phyloP scores from a whole-genome alignment of 495 filamentous ascomycete species.

The Penicillium bovifimosum region DNA sequence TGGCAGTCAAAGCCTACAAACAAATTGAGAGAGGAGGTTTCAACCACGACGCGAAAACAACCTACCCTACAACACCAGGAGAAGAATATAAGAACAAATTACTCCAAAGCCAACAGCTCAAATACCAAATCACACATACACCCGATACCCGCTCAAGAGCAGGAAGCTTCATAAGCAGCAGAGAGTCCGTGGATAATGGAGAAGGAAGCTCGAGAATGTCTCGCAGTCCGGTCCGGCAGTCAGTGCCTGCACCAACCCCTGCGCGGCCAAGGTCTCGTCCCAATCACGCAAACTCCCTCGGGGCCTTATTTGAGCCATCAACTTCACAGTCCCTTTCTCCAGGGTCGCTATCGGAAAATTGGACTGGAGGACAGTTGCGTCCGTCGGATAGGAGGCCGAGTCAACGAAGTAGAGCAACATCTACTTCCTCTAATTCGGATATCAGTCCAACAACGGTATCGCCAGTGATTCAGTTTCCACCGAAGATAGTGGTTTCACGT shows the following conservation, averaged over 20 bases:
- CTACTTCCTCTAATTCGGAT: not conserved
- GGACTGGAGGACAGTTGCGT: not conserved
- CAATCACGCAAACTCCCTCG: constrained; percentile 11
- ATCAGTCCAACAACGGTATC: not conserved
- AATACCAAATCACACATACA: constrained; percentile 33
- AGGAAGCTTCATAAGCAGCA: constrained; percentile 15
- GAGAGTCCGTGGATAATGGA: constrained; percentile 11
- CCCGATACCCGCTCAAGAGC: constrained; percentile 19
- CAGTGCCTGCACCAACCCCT: constrained; percentile 5
- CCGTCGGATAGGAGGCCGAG: not conserved
- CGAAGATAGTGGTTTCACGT: not conserved
- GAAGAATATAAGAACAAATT: constrained; percentile 39
- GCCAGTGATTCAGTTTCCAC: not conserved
- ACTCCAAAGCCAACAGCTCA: constrained; percentile 10
- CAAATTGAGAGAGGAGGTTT: constrained; percentile 45
- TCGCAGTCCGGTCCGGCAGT: not conserved
- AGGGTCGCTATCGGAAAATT: not conserved
- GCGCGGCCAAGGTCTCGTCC: not conserved
- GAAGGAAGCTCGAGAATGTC: constrained; percentile 13
- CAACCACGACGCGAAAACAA: constrained; percentile 32
- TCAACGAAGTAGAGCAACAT: not conserved
- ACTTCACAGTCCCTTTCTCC: not conserved
- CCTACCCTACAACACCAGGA: constrained; percentile 48
- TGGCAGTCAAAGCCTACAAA: constrained; percentile 37
- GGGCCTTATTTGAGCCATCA: not conserved